Conservation (phyloP, 2,329 filamentous ascomycete species). For the Arachnopeziza araneosa region DNA sequence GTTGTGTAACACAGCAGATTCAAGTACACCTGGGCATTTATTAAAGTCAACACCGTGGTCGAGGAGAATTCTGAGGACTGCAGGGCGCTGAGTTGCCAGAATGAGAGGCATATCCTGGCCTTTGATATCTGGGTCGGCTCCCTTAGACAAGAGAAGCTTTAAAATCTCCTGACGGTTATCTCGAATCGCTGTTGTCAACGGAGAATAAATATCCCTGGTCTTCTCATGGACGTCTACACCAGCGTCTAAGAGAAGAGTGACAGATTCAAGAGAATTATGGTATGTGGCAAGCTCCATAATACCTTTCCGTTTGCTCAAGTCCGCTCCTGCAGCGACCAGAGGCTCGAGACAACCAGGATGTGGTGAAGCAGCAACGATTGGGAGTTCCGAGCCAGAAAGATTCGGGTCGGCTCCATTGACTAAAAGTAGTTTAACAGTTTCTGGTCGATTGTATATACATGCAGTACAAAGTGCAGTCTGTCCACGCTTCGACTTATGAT, state of each 20-base stretch:
- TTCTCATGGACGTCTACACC: constrained; percentile 54
- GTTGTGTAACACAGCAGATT: not conserved
- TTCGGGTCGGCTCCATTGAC: constrained; percentile 60
- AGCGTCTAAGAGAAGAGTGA: constrained; percentile 49
- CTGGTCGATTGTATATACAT: constrained; percentile 48
- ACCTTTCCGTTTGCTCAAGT: constrained; percentile 51
- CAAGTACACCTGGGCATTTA: not conserved
- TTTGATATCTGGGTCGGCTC: constrained; percentile 3
- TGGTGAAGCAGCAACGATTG: constrained; percentile 58
- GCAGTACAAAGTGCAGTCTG: constrained; percentile 57
- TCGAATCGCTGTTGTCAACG: constrained; percentile 57
- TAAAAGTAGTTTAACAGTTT: constrained; percentile 47
- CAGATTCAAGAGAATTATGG: constrained; percentile 56
- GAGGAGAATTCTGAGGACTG: not conserved
- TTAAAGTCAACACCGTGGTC: not conserved
- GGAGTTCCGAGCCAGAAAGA: constrained; percentile 60
- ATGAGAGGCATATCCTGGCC: constrained; percentile 16
- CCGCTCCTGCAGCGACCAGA: constrained; percentile 52
- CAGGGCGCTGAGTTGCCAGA: not conserved
- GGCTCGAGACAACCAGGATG: constrained; percentile 51
- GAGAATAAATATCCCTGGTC: constrained; percentile 60
- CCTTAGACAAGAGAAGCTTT: constrained; percentile 3
- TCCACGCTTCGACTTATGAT: constrained; percentile 53
- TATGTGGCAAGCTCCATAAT: constrained; percentile 58
- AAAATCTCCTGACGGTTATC: constrained; percentile 1